Evolutionary conservation across 306 rosid species (phyloP).

Genomic region (Pyrus betulifolia): DNA sequence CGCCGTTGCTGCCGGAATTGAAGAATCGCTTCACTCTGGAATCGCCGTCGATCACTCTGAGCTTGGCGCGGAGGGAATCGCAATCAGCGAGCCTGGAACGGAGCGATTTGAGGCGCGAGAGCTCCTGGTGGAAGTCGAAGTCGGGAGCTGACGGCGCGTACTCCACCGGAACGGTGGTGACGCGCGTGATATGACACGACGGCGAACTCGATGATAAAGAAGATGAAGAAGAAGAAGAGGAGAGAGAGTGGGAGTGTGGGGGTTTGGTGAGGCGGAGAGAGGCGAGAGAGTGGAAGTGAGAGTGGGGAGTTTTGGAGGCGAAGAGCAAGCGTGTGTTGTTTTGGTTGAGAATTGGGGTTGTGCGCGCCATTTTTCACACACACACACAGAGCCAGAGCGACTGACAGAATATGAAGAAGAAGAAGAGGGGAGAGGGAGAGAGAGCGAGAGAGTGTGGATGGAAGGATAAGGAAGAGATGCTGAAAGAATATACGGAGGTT

Average conservation of each 20-base stretch:
- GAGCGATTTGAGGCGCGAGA: slow-evolving; percentile 49
- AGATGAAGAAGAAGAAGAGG: slow-evolving; percentile 13
- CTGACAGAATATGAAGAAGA: background rate
- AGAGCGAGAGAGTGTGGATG: background rate
- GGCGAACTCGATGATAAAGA: slow-evolving; percentile 2
- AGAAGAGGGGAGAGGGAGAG: background rate
- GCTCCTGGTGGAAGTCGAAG: slow-evolving; percentile 48
- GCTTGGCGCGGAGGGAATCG: slow-evolving; percentile 27
- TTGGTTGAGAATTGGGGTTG: slow-evolving; percentile 40
- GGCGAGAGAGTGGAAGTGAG: slow-evolving; percentile 6
- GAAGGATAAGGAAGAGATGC: slow-evolving; percentile 27
- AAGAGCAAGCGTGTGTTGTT: slow-evolving; percentile 28
- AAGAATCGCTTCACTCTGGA: slow-evolving; percentile 63
- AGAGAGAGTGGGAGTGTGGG: background rate
- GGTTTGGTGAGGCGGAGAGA: slow-evolving; percentile 31
- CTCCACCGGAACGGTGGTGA: slow-evolving; percentile 59
- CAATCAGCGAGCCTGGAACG: slow-evolving; percentile 39
- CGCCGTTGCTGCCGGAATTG: slow-evolving; percentile 19
- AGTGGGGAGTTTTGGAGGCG: slow-evolving; percentile 30
- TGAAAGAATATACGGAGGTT: slow-evolving; percentile 28
- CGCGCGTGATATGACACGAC: slow-evolving; percentile 37
- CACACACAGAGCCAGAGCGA: background rate
- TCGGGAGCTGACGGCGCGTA: slow-evolving; percentile 51
- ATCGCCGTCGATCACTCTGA: slow-evolving; percentile 45
- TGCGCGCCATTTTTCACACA: slow-evolving; percentile 36